phyloP scores from a whole-genome alignment of 164 flowering plant species.

The Nelumbo lutea region DNA sequence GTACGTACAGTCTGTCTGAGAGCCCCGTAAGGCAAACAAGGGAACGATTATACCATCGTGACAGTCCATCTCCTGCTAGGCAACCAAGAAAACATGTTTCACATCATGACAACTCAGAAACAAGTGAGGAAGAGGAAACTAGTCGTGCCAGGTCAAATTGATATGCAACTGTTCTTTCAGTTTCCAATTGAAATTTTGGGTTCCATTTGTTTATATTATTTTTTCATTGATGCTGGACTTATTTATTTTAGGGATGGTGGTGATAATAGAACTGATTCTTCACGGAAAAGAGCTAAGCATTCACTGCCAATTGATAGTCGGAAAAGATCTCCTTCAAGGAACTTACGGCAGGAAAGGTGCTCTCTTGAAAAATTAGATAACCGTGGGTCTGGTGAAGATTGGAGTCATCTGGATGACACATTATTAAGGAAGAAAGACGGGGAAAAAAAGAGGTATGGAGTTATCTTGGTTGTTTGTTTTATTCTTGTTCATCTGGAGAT shows the following conservation, averaged over 20 bases:
- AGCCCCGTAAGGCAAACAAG: constrained; percentile 32
- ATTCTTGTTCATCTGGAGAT: not conserved
- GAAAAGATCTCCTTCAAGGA: constrained; percentile 19
- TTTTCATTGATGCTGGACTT: constrained; percentile 3
- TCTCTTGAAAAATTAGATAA: constrained; percentile 23
- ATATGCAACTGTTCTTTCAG: not conserved
- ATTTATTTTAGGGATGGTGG: constrained; percentile 25
- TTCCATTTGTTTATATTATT: not conserved
- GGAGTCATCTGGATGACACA: constrained; percentile 9
- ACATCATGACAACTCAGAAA: constrained; percentile 26
- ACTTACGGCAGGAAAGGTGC: constrained; percentile 13
- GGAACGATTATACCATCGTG: constrained; percentile 17
- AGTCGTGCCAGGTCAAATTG: constrained; percentile 30
- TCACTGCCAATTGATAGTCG: constrained; percentile 19
- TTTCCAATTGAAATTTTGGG: constrained; percentile 1
- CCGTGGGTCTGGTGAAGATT: constrained; percentile 14
- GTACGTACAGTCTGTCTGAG: constrained; percentile 28
- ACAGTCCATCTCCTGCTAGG: constrained; percentile 26
- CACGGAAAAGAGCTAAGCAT: constrained; percentile 17
- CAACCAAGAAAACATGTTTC: constrained; percentile 22
- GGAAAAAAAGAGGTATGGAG: constrained; percentile 35
- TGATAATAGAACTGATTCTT: constrained; percentile 19
- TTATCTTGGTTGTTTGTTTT: not conserved
- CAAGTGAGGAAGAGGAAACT: constrained; percentile 24
- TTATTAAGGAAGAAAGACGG: constrained; percentile 31